A percentile compares a stretch with the other conserved stretches of the same genome.
Conservation (phyloP, 495 filamentous ascomycete genomes). For the Neurospora sp. region DNA sequence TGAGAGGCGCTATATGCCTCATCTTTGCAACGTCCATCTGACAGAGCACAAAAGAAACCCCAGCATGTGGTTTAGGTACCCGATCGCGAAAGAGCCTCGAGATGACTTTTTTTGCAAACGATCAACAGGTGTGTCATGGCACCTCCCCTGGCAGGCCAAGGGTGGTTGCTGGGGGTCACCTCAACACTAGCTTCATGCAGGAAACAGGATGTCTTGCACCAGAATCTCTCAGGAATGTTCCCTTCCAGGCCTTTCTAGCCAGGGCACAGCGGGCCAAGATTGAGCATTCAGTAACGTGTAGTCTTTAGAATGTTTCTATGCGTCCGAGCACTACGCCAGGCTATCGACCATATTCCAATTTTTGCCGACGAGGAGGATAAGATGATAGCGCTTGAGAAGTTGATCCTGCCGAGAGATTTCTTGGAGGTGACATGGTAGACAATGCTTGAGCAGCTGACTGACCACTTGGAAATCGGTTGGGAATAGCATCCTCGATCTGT, state of each 20-base stretch:
- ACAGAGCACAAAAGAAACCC: background rate
- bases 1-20: background rate
- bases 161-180: background rate
- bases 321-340: background rate
- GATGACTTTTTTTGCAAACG: background rate
- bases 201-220: background rate
- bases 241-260: background rate
- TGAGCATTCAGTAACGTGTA: background rate
- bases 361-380: background rate
- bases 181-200: background rate
- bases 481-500: background rate
- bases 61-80: background rate
- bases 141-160: background rate
- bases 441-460: background rate
- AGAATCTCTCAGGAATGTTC: background rate
- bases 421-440: background rate
- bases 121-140: background rate
- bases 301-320: background rate
- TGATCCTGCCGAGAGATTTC: background rate
- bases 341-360: background rate
- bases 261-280: background rate
- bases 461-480: background rate
- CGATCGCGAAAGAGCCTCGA: background rate
- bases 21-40: background rate
- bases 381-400: background rate